These are phyloP conservation scores for Miscanthus sacchariflorus DNA, from an alignment of 202 grass and related monocot species.

Conservation along the genomic window DNA sequence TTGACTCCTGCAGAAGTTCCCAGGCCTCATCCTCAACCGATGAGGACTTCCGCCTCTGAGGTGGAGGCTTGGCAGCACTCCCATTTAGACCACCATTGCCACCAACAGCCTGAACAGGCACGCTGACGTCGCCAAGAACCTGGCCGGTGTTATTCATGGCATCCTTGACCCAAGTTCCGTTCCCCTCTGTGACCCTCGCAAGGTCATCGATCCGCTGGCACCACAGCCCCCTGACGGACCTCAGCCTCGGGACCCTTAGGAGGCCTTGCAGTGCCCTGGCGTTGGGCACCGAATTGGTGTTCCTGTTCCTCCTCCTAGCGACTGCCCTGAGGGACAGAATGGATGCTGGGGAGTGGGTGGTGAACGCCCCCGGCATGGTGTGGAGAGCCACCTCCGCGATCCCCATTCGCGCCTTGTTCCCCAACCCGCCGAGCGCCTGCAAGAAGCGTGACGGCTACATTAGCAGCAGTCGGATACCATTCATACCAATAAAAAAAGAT, in stretches of 20 bases:
- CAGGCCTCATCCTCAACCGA: constrained; percentile 84
- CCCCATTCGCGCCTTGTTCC: constrained; percentile 29
- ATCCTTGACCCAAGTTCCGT: constrained; percentile 59
- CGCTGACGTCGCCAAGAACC: constrained; percentile 50
- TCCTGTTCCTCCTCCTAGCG: constrained; percentile 34
- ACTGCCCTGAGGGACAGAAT: constrained; percentile 32
- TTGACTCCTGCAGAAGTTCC: constrained; percentile 73
- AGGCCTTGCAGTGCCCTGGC: constrained; percentile 29
- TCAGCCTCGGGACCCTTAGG: constrained; percentile 16
- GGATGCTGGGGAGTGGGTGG: constrained; percentile 39
- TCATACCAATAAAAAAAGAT: constrained; percentile 19
- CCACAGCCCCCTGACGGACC: constrained; percentile 55
- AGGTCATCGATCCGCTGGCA: constrained; percentile 62
- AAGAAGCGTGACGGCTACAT: neutral
- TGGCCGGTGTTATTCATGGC: constrained; percentile 58
- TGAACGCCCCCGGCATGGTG: constrained; percentile 45
- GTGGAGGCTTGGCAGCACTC: constrained; percentile 28
- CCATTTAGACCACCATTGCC: constrained; percentile 57
- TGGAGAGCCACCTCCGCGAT: constrained; percentile 50
- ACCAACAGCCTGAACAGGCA: constrained; percentile 46
- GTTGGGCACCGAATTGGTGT: constrained; percentile 26
- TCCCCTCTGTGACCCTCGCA: constrained; percentile 56
- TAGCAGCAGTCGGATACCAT: neutral
- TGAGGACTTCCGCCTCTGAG: constrained; percentile 48
- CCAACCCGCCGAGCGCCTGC: constrained; percentile 21